A percentile compares a stretch with the other conserved stretches of the same genome.
phyloP scores from a whole-genome alignment of 257 asterid genomes.

The Penstemon newberryi region DNA sequence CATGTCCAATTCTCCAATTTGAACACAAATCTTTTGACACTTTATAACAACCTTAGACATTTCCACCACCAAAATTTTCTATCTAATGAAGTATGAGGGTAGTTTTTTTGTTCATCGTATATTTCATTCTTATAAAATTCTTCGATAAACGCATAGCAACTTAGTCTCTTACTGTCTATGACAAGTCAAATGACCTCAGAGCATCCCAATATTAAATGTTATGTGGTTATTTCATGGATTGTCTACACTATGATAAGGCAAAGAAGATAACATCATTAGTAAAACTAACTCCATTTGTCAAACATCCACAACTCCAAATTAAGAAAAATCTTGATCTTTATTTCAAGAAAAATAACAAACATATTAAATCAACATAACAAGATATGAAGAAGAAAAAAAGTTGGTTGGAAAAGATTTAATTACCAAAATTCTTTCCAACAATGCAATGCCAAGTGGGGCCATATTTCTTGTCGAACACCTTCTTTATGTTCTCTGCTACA shows the following conservation, averaged over 20 bases:
- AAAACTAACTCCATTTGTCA: neutral
- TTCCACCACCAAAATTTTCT: neutral
- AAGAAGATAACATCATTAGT: neutral
- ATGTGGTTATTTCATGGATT: too few species aligned
- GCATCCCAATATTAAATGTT: neutral
- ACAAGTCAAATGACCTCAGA: neutral
- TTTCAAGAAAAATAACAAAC: neutral
- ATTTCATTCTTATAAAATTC: neutral
- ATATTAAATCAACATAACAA: neutral
- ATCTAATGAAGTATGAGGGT: neutral
- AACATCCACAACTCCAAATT: conserved; percentile 1
- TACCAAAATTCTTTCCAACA: conserved; percentile 98
- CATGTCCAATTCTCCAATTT: neutral
- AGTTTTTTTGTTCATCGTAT: neutral
- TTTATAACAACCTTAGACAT: neutral
- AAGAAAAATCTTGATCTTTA: neutral
- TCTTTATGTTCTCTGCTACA: conserved; percentile 93
- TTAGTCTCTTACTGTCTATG: conserved; percentile 2
- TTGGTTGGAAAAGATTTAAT: conserved; percentile 1
- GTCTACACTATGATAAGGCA: too few species aligned
- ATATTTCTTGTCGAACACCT: conserved; percentile 83
- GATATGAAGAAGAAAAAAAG: neutral
- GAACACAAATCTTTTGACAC: conserved; percentile 8
- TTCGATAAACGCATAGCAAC: conserved; percentile 1
- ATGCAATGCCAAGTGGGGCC: conserved; percentile 99